A percentile compares a stretch with the other conserved stretches of the same genome.
phyloP scores from a whole-genome alignment of 495 filamentous ascomycete genomes.

The Staphylotrichum tortipilum region DNA sequence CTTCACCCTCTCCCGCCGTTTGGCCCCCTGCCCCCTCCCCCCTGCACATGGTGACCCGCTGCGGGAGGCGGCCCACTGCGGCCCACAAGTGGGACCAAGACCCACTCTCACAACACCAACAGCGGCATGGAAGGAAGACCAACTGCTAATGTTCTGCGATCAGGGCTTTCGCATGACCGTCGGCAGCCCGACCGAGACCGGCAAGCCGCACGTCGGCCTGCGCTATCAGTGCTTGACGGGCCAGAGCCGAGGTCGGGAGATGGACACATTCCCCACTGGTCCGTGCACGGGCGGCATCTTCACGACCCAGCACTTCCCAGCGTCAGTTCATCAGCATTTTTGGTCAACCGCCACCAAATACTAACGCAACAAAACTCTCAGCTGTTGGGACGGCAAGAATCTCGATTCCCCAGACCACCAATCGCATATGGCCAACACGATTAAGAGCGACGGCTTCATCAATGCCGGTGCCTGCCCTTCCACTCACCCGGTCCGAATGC shows the following conservation, averaged over 20 bases:
- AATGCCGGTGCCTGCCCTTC: constrained; percentile 36
- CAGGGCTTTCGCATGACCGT: constrained; percentile 48
- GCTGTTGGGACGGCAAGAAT: constrained; percentile 50
- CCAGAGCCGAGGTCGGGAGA: constrained; percentile 29
- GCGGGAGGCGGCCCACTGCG: too few species aligned
- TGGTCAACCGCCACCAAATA: too few species aligned
- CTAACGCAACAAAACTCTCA: not conserved
- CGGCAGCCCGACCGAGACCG: constrained; percentile 33
- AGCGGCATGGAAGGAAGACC: too few species aligned
- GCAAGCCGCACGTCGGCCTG: constrained; percentile 31
- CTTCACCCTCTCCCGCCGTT: not conserved
- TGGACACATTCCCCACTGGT: constrained; percentile 34
- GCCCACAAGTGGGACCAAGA: too few species aligned
- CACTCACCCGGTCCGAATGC: constrained; percentile 39
- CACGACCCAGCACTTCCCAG: constrained; percentile 43
- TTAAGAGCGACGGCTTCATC: constrained; percentile 26
- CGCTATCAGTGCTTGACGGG: constrained; percentile 36
- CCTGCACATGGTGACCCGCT: too few species aligned
- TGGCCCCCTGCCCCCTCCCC: too few species aligned
- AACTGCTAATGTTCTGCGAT: too few species aligned
- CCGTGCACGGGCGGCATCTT: constrained; percentile 42
- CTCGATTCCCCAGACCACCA: constrained; percentile 48
- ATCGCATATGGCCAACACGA: constrained; percentile 42
- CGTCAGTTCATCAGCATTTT: constrained; percentile 11
- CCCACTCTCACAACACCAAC: too few species aligned